phyloP scores from a whole-genome alignment of 202 grass and related monocot genomes.

The Dendrocalamus latiflorus region DNA sequence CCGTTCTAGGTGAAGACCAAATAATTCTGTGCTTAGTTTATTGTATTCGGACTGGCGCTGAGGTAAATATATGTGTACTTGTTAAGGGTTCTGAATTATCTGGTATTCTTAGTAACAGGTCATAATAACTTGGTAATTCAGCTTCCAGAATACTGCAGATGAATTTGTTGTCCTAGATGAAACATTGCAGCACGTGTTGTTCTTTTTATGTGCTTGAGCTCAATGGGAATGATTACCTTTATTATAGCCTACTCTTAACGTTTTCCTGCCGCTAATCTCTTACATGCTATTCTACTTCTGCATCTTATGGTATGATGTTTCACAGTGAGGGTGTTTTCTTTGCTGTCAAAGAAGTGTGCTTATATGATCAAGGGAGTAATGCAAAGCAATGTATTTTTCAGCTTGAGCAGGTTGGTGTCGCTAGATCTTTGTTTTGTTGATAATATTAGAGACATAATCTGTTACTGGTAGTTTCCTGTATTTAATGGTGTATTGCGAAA shows the following conservation, averaged over 20 bases:
- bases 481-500: constrained; percentile 5
- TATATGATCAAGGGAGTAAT: no score
- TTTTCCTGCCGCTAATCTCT: no score
- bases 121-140: not conserved
- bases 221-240: not conserved
- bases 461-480: not conserved
- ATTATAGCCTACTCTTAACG: no score
- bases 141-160: not conserved
- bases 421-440: not conserved
- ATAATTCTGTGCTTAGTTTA: not conserved
- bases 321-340: no score
- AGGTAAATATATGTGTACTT: not conserved
- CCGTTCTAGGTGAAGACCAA: not conserved
- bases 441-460: not conserved
- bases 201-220: not conserved
- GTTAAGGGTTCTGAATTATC: not conserved
- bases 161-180: not conserved
- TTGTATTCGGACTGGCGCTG: not conserved
- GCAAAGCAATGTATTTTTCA: no score
- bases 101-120: not conserved
- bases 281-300: no score
- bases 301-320: no score
- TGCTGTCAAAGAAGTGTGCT: no score
- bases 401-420: no score
- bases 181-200: not conserved